Evolutionary conservation across 2,329 filamentous ascomycete genomes (phyloP), one percentile per base, ranked within the genome.

Genomic region (Penicillium sp.): DNA sequence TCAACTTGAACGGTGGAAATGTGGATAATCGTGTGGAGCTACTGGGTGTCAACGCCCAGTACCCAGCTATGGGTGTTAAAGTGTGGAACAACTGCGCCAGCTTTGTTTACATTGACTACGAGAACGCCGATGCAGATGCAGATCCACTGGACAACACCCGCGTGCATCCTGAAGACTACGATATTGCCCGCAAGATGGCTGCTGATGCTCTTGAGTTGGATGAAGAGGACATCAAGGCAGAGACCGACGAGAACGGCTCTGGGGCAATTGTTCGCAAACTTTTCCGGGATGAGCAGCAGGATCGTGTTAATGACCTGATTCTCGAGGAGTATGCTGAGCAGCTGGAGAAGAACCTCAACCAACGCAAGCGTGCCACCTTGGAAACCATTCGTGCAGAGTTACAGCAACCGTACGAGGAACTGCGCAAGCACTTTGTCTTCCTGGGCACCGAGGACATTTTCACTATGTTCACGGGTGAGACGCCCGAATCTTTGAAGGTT

Each of bases 61-160:
- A 88, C 62, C 87, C 88, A 0, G 90, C 94, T 3, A 90, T 97
- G 67, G 91, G 92, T 1, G 88, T 91, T 12, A 88, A 90, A 60
- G 92, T 97, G 23, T 99, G 91, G 88, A 92, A 92, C 73, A 99
- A 99, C 73, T 97, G 92, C 69, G 92, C 94, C 54, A 97, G 92
- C 77, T 97, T 97, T 78, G 77, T 99, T 33, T 95, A 86, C 69
- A 90, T 99, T 57, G 87, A 89, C 51, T 97, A 91, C 68, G 92
- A 97, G 62, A 82, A 85, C n/a, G 86, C 87, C 14, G 91, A 90
- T 65, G 83, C 87, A 1, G 83, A 89, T 14, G 90, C 92, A 1
- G 94, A 99, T 70, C 96, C 95, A 55, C 82, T 99, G 25, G 94
- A 99, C 75, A 96, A 94, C 70, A 99, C 94, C 45, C 89, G 94